Evolutionary conservation across 495 filamentous ascomycete species (phyloP).

Genomic region (Penicillium subrubescens): DNA sequence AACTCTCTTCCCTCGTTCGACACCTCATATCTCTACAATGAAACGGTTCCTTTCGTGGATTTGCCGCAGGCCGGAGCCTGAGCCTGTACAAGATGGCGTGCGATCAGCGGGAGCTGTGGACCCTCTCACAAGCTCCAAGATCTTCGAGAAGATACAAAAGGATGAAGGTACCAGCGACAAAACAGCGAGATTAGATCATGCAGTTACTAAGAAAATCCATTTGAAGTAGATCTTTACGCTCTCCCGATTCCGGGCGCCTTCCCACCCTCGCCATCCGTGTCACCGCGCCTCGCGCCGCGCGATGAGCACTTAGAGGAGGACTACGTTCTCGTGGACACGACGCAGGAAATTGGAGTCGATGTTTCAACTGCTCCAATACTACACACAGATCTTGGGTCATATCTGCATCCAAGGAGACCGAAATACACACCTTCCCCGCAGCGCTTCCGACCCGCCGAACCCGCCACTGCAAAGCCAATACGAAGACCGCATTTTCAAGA

Average conservation of each 20-base stretch:
- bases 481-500: constrained; percentile 11
- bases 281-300: constrained; percentile 20
- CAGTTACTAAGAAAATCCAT: background rate
- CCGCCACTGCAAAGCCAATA: constrained; percentile 4
- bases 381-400: constrained; percentile 23
- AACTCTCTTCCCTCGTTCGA: background rate
- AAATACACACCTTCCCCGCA: constrained; percentile 11
- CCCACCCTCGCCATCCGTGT: constrained; percentile 20
- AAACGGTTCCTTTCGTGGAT: constrained; percentile 2
- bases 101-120: background rate
- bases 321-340: constrained; percentile 1
- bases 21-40: background rate
- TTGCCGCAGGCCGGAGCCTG: constrained; percentile 8
- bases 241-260: constrained; percentile 26
- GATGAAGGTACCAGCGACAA: constrained; percentile 7
- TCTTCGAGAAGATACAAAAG: background rate
- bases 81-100: background rate
- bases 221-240: background rate
- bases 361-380: constrained; percentile 13
- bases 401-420: constrained; percentile 22
- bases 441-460: constrained; percentile 2
- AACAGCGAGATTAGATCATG: background rate
- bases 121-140: background rate
- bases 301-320: constrained; percentile 12
- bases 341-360: constrained; percentile 19